Base-by-base conservation (phyloP, 768 basidiomycete species). In the Tephrocybe sp. region DNA sequence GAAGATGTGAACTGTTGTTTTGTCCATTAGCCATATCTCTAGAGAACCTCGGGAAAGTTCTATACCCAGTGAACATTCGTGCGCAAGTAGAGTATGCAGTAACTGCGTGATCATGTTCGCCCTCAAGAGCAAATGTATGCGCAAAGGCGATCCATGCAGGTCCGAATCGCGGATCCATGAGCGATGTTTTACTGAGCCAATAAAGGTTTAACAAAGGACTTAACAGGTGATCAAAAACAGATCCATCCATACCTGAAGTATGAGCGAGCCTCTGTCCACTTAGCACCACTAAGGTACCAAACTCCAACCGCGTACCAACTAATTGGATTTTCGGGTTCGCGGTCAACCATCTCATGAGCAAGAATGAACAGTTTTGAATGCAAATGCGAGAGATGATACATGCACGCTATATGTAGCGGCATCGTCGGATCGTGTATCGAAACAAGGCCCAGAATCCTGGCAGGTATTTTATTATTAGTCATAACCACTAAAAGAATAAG, bases 271-370 rank as follows among this genome's bases (percentile, higher is more conserved):
- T 96, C 91, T 10, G 84, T 73, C 88, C 90, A 99, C 62, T 95
- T 91, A 45, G 81, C 80, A 23, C 84, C 83, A 30, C 85, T 81
- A 49, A 96, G 80, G 69, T 99, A 98, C 90, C 95, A 99, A 17
- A 98, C 84, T 0, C 95, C 97, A 19, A 98, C 97, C 4, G 97
- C 92, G 68, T 98, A 99, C 97, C 97, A 99, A 59, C 92, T 95
- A 47, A 92, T 81, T 0, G 93, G 85, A 38, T 90, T 87, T 62
- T 94, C 91, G 0, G 97, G 95, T 63, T 98, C 95, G 41, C 83
- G 83, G 48, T 98, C 92, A 14, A 98, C 94, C 65, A 99, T 81
- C 63, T 97, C 92, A 61, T 98, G 97, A 0, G 97, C 97, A 34
- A 98, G 79, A 55, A 99, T 87, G 72, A 98, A 99, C 5, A 99